Evolutionary conservation across 345 rosid species (phyloP).

Genomic region (Carallia brachiata): DNA sequence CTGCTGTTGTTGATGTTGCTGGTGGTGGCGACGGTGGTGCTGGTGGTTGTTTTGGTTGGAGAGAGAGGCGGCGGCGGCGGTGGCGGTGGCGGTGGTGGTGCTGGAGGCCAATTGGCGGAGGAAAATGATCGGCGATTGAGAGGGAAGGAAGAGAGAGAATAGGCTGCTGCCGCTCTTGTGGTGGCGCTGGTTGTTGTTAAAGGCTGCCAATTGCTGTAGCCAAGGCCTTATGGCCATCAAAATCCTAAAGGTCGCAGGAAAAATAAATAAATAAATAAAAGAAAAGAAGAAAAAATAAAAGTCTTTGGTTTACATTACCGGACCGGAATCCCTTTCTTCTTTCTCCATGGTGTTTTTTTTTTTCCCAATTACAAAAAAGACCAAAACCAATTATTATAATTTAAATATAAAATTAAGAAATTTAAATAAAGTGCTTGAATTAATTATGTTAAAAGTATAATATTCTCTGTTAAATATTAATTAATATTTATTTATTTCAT

Average conservation of each 20-base stretch:
- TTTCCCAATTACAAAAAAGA: too few species aligned
- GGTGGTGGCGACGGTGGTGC: conserved; percentile 24
- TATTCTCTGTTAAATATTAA: too few species aligned
- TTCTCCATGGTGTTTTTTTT: too few species aligned
- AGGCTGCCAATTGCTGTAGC: conserved; percentile 36
- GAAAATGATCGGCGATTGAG: conserved; percentile 15
- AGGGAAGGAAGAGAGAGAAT: conserved; percentile 19
- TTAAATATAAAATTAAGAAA: too few species aligned
- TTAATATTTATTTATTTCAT: too few species aligned
- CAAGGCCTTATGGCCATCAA: conserved; percentile 84
- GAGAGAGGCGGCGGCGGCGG: conserved; percentile 29
- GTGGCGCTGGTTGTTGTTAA: conserved; percentile 26
- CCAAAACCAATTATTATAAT: too few species aligned
- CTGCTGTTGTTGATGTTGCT: conserved; percentile 6
- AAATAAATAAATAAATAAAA: not conserved
- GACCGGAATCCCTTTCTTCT: not conserved
- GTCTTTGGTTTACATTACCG: too few species aligned
- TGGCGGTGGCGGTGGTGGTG: conserved; percentile 37
- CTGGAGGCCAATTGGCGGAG: not conserved
- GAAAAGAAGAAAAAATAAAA: not conserved
- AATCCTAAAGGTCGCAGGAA: not conserved
- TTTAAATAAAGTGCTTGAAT: too few species aligned
- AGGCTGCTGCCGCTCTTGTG: not conserved
- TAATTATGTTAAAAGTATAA: too few species aligned
- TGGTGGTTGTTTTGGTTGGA: conserved; percentile 8